These are phyloP conservation scores for Capsicum rhomboideum DNA, from an alignment of 257 asterid genomes.

Conservation along the genomic window DNA sequence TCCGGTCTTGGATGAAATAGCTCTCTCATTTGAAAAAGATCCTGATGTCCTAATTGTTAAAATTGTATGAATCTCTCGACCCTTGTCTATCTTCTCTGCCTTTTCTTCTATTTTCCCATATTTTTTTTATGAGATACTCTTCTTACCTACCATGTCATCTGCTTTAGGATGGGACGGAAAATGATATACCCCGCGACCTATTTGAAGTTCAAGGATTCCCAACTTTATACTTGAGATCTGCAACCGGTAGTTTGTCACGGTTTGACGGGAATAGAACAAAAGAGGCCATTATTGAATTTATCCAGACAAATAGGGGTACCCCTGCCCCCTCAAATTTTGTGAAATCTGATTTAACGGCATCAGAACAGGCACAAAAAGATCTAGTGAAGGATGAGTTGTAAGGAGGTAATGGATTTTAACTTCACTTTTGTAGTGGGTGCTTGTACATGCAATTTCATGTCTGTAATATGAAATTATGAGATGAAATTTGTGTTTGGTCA, in stretches of 20 bases:
- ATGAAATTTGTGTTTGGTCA: no score
- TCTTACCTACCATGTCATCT: background rate
- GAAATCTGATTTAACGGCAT: conserved; percentile 3
- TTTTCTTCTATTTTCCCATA: no score
- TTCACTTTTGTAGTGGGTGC: background rate
- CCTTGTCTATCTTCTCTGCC: background rate
- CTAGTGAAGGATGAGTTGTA: conserved; percentile 57
- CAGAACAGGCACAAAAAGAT: conserved; percentile 22
- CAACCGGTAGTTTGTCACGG: conserved; percentile 38
- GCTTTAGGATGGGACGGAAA: conserved; percentile 58
- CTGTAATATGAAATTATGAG: no score
- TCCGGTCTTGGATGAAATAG: conserved; percentile 85
- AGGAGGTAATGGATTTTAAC: conserved; percentile 15
- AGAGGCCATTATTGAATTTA: conserved; percentile 54
- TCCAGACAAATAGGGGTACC: conserved; percentile 39
- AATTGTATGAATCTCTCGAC: conserved; percentile 27
- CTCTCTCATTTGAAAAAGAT: conserved; percentile 45
- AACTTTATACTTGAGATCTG: conserved; percentile 62
- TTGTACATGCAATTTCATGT: no score
- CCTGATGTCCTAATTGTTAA: conserved; percentile 63
- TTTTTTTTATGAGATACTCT: background rate
- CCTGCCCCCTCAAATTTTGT: conserved; percentile 8
- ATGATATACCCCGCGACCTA: conserved; percentile 50
- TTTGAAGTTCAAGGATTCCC: conserved; percentile 74
- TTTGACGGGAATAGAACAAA: conserved; percentile 65